phyloP scores from a whole-genome alignment of 257 asterid species.

The Lycium barbarum region DNA sequence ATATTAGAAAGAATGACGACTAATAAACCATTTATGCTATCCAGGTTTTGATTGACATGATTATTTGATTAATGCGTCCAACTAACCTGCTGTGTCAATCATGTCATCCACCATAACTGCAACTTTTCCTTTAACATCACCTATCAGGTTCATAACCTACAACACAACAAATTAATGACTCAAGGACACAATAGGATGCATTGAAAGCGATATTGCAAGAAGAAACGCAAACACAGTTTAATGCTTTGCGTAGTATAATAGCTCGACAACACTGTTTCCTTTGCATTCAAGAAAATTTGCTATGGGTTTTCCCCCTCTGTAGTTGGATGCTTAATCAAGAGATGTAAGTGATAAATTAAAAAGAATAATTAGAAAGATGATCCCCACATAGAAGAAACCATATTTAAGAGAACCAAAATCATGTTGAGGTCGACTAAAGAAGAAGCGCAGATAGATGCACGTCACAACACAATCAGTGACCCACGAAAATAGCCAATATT shows the following conservation, averaged over 20 bases:
- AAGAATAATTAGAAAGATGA: constrained; percentile 23
- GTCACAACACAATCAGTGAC: constrained; percentile 6
- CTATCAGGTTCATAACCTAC: constrained; percentile 94
- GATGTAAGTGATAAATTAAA: background rate
- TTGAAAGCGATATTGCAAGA: background rate
- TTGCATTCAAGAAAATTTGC: constrained; percentile 13
- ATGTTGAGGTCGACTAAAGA: background rate
- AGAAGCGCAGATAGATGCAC: background rate
- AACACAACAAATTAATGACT: constrained; percentile 26
- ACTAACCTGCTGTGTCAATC: constrained; percentile 94
- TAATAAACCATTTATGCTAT: background rate
- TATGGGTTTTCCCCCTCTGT: background rate
- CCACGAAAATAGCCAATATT: constrained; percentile 11
- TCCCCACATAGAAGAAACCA: background rate
- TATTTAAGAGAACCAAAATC: constrained; percentile 21
- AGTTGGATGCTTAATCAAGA: background rate
- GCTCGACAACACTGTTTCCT: background rate
- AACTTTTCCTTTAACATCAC: constrained; percentile 93
- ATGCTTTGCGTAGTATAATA: background rate
- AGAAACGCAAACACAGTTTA: background rate
- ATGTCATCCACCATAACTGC: constrained; percentile 98
- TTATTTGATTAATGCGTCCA: background rate
- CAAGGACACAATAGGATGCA: constrained; percentile 8
- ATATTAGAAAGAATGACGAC: constrained; percentile 4
- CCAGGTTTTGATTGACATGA: constrained; percentile 3